Evolutionary conservation across 176 grass and related monocot genomes (phyloP).

Genomic region (Hordeum vulgare): DNA sequence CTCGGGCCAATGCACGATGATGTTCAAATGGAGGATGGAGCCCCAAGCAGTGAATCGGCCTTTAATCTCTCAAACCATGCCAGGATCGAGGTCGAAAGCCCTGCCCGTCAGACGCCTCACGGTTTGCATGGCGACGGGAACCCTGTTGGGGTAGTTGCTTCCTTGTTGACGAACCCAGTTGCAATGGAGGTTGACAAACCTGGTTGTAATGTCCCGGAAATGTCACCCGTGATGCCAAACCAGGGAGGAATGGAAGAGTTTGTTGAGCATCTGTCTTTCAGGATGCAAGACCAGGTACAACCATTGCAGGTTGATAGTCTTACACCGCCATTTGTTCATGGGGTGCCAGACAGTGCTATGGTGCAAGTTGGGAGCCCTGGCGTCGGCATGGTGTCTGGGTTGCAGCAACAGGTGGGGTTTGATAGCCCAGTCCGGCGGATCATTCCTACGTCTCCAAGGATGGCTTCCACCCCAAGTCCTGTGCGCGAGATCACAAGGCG

Average conservation of each 20-base stretch:
- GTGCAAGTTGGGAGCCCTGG: neutral
- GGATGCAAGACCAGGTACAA: neutral
- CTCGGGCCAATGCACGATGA: neutral
- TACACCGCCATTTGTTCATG: neutral
- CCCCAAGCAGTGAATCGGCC: neutral
- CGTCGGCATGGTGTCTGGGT: neutral
- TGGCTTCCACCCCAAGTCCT: neutral
- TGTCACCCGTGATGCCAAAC: neutral
- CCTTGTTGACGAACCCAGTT: neutral
- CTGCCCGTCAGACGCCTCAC: neutral
- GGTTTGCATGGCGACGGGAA: neutral
- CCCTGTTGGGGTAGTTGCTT: neutral
- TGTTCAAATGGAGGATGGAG: neutral
- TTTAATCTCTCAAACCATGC: neutral
- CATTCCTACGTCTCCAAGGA: neutral
- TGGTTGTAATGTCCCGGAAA: neutral
- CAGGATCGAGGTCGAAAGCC: neutral
- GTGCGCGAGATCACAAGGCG: slow-evolving; percentile 2
- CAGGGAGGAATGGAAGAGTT: neutral
- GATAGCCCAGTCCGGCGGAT: neutral
- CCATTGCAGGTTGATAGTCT: neutral
- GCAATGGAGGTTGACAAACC: neutral
- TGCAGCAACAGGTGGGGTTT: neutral
- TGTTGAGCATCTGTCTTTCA: neutral
- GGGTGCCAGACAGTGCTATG: neutral